Conservation (phyloP, 2,329 filamentous ascomycete species). For the Colletotrichum navitas region DNA sequence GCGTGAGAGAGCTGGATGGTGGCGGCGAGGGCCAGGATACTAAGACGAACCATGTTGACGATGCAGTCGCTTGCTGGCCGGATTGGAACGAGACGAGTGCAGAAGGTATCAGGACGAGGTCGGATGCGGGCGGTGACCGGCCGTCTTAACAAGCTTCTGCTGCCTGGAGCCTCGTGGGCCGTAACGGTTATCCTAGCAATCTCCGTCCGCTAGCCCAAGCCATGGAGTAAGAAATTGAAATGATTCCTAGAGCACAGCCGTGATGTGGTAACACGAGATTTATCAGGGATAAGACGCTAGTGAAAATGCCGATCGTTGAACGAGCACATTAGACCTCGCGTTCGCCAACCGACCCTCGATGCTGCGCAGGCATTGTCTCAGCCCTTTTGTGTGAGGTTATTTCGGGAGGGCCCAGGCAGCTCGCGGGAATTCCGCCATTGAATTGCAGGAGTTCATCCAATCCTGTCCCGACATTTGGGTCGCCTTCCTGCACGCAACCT, state of each 20-base stretch:
- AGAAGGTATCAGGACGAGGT: not conserved
- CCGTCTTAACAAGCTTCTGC: slow-evolving; percentile 32
- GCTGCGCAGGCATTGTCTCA: not conserved
- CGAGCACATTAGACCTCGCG: not conserved
- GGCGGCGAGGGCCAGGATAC: slow-evolving; percentile 28
- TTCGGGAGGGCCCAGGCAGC: slow-evolving; percentile 7
- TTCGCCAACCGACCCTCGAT: not conserved
- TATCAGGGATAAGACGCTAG: slow-evolving; percentile 23
- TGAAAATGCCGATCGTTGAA: slow-evolving; percentile 17
- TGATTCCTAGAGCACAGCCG: slow-evolving; percentile 21
- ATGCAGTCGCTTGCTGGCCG: not conserved
- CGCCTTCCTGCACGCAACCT: slow-evolving; percentile 21
- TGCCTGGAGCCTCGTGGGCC: not conserved
- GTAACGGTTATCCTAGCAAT: slow-evolving; percentile 1
- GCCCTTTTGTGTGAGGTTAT: slow-evolving; percentile 16
- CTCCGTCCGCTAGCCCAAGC: not conserved
- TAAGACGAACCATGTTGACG: slow-evolving; percentile 36
- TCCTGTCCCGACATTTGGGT: slow-evolving; percentile 6
- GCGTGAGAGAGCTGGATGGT: slow-evolving; percentile 17
- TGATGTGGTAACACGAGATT: slow-evolving; percentile 20
- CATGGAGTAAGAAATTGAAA: slow-evolving; percentile 23
- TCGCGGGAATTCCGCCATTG: slow-evolving; percentile 10
- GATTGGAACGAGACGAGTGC: slow-evolving; percentile 1
- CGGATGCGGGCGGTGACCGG: not conserved
- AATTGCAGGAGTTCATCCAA: slow-evolving; percentile 26